Conservation (phyloP, 805 yeast genomes). For the Monosporozyma servazzii region DNA sequence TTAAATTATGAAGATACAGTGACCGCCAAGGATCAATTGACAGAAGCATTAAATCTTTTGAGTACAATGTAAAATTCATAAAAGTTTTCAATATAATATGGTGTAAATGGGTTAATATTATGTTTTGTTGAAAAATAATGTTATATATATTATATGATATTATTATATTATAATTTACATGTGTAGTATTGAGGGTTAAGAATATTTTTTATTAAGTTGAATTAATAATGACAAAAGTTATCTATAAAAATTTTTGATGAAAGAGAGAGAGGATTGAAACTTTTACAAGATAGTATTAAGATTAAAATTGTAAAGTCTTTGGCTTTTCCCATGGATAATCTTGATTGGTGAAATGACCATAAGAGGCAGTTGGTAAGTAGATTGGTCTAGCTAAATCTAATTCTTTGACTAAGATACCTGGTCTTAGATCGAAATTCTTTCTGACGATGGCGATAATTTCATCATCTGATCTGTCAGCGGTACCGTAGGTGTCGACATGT, state of each 20-base stretch:
- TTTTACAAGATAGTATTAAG: not conserved
- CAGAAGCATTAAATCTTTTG: slow-evolving; percentile 41
- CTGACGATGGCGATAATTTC: slow-evolving; percentile 87
- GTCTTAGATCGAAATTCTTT: slow-evolving; percentile 97
- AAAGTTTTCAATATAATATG: not conserved
- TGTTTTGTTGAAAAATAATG: not conserved
- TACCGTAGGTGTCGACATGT: slow-evolving; percentile 97
- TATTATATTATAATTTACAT: not conserved
- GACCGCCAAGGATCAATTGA: slow-evolving; percentile 58
- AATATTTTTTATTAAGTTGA: slow-evolving; percentile 7
- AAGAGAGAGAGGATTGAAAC: not conserved
- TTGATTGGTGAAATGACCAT: slow-evolving; percentile 99
- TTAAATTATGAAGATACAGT: slow-evolving; percentile 64
- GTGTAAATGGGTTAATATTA: not conserved
- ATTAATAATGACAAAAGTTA: slow-evolving; percentile 3
- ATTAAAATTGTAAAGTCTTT: slow-evolving; percentile 58
- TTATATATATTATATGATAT: not conserved
- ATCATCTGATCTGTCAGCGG: slow-evolving; percentile 79
- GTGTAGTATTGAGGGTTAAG: not conserved
- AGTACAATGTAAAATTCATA: not conserved
- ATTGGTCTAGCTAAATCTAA: slow-evolving; percentile 98
- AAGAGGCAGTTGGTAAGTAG: slow-evolving; percentile 97
- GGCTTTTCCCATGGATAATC: slow-evolving; percentile 98
- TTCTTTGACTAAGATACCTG: slow-evolving; percentile 96
- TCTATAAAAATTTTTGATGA: not conserved